These are phyloP conservation scores for Penicillium diatomitis DNA, from an alignment of 495 filamentous ascomycete genomes.

Conservation along the genomic window DNA sequence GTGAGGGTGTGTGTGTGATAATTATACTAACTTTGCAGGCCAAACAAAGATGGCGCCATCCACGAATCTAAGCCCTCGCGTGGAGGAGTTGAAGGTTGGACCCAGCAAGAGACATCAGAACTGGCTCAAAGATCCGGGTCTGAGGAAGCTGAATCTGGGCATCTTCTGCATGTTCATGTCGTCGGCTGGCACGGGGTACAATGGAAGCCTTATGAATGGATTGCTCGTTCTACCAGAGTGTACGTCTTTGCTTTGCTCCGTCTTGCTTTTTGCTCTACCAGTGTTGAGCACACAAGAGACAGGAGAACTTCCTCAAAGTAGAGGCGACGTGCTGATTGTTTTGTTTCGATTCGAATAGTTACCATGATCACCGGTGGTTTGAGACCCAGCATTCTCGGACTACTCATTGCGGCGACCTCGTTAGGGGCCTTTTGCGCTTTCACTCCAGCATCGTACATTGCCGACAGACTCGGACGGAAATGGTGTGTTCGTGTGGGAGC, in stretches of 20 bases:
- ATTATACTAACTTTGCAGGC: not conserved
- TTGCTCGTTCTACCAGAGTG: constrained; percentile 18
- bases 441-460: constrained; percentile 16
- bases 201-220: constrained; percentile 18
- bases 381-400: constrained; percentile 12
- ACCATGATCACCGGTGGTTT: constrained; percentile 11
- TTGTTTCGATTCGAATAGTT: constrained; percentile 3
- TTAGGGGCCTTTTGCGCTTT: constrained; percentile 16
- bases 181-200: constrained; percentile 19
- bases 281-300: too few species aligned
- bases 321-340: not conserved
- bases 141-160: constrained; percentile 15
- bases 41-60: constrained; percentile 5
- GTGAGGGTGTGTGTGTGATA: not conserved
- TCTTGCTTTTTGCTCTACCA: too few species aligned
- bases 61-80: constrained; percentile 2
- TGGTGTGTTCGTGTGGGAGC: constrained; percentile 11
- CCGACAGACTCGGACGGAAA: constrained; percentile 13
- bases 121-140: constrained; percentile 17
- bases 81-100: constrained; percentile 10
- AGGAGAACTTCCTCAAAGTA: too few species aligned
- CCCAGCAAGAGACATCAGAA: constrained; percentile 15
- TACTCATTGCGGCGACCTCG: constrained; percentile 19
- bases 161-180: constrained; percentile 18
- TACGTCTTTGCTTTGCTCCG: not conserved